Percentiles rank a stretch among this genome's conserved stretches.
Evolutionary conservation across 1,139 yeast species (phyloP).

Genomic region (Hyphopichia wangnamkhiaoensis): DNA sequence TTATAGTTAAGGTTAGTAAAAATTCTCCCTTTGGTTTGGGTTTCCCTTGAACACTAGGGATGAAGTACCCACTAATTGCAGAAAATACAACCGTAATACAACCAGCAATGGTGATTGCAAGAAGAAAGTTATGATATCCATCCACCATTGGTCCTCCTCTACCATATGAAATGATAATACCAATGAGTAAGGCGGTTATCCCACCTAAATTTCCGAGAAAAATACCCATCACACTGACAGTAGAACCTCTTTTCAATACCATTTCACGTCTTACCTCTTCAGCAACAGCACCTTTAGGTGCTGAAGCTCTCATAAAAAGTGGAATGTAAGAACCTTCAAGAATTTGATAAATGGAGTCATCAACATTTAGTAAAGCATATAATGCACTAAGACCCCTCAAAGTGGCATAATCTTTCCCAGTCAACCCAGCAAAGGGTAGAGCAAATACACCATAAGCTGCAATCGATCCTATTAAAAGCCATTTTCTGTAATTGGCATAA

Average conservation of each 20-base stretch:
- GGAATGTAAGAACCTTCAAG: conserved; percentile 48
- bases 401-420: conserved; percentile 20
- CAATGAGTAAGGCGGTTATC: conserved; percentile 38
- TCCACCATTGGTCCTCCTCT: conserved; percentile 26
- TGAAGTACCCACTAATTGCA: conserved; percentile 24
- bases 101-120: conserved; percentile 47
- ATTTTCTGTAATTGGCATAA: conserved; percentile 40
- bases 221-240: conserved; percentile 42
- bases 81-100: conserved; percentile 33
- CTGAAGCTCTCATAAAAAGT: conserved; percentile 37
- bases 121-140: conserved; percentile 37
- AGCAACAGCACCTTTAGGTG: conserved; percentile 15
- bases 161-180: conserved; percentile 38
- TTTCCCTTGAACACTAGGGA: conserved; percentile 36
- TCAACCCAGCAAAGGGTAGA: conserved; percentile 39
- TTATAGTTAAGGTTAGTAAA: conserved; percentile 25
- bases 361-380: conserved; percentile 32
- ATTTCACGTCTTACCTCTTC: conserved; percentile 27
- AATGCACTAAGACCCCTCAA: conserved; percentile 27
- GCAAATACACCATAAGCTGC: conserved; percentile 37
- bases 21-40: conserved; percentile 25
- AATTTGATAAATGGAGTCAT: conserved; percentile 38
- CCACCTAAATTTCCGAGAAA: conserved; percentile 44
- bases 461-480: conserved; percentile 32
- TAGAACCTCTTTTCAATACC: conserved; percentile 35